These are phyloP conservation scores for Cytospora paraplurivora DNA, from an alignment of 2,329 filamentous ascomycete genomes.

Conservation along the genomic window DNA sequence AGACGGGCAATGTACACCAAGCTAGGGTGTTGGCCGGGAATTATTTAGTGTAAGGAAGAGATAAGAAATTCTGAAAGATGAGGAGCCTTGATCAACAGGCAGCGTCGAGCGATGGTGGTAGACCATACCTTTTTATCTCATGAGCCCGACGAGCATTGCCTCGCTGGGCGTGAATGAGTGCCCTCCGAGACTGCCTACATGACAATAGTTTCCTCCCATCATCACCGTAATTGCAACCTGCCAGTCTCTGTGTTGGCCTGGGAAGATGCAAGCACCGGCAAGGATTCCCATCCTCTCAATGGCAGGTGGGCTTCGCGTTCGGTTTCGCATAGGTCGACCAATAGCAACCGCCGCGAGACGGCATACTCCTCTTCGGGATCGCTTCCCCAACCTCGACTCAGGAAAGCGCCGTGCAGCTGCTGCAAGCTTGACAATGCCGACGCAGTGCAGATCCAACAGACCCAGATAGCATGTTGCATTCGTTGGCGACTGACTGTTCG, in stretches of 20 bases:
- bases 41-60: neutral
- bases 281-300: neutral
- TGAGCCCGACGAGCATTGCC: neutral
- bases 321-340: conserved; percentile 17
- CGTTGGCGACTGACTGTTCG: neutral
- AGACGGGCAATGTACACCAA: neutral
- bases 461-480: neutral
- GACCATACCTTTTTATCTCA: neutral
- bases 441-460: no score
- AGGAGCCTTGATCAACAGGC: neutral
- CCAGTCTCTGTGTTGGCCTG: neutral
- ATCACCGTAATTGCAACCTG: neutral
- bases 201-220: neutral
- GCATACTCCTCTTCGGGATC: neutral
- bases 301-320: conserved; percentile 10
- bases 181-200: neutral
- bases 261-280: neutral
- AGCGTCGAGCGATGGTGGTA: neutral
- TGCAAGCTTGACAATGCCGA: no score
- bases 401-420: conserved; percentile 2
- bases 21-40: neutral
- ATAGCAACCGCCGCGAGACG: conserved; percentile 2
- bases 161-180: no score
- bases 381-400: conserved; percentile 2
- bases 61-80: no score